Conservation (phyloP, 1,139 yeast species). For the Kodamaea anthophila region DNA sequence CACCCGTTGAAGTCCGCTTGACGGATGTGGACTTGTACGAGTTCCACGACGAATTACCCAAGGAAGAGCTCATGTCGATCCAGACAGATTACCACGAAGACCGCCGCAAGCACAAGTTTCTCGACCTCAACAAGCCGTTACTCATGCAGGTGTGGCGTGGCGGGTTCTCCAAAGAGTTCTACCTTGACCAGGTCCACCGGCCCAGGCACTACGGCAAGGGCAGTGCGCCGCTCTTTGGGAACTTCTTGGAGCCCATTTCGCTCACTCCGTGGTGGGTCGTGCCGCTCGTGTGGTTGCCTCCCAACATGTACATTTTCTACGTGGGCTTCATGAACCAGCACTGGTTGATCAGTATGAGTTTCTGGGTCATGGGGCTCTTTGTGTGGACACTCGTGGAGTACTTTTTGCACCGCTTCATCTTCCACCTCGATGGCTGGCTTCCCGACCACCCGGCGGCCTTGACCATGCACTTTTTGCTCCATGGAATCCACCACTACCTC, state of each 20-base stretch:
- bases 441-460: conserved; percentile 76
- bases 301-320: conserved; percentile 47
- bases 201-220: conserved; percentile 85
- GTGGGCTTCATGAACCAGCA: conserved; percentile 35
- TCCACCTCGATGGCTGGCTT: conserved; percentile 81
- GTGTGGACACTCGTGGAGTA: conserved; percentile 94
- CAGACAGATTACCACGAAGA: conserved; percentile 76
- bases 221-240: conserved; percentile 69
- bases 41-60: conserved; percentile 60
- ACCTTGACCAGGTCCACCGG: conserved; percentile 92
- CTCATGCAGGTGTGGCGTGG: conserved; percentile 71
- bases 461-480: conserved; percentile 81
- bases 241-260: conserved; percentile 43
- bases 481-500: conserved; percentile 93
- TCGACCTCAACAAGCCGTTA: conserved; percentile 79
- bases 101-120: conserved; percentile 69
- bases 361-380: conserved; percentile 60
- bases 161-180: conserved; percentile 76
- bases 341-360: conserved; percentile 32
- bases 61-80: conserved; percentile 64
- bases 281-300: conserved; percentile 86
- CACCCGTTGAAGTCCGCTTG: conserved; percentile 39
- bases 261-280: conserved; percentile 60
- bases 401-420: conserved; percentile 78
- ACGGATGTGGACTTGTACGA: conserved; percentile 24